A percentile compares a stretch with the other conserved stretches of the same genome.
Evolutionary conservation across 208 protist genomes (phyloP).

Genomic region (Histomonas meleagridis): DNA sequence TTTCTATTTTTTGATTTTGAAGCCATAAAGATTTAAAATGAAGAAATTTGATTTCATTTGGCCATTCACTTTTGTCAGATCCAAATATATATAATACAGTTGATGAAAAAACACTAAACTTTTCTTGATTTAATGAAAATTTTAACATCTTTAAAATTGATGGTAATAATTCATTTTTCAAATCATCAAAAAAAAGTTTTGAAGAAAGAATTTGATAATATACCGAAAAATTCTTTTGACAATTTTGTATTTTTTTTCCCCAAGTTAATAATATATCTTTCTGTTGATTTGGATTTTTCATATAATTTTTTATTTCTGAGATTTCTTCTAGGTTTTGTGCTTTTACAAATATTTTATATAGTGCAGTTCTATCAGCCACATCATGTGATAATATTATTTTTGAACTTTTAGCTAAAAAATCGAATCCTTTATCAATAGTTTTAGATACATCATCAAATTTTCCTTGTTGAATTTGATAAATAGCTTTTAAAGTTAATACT

Average conservation of each 20-base stretch:
- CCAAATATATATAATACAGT: background rate
- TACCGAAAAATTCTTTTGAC: background rate
- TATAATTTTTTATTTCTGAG: background rate
- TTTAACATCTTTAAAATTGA: conserved; percentile 28
- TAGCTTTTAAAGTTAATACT: background rate
- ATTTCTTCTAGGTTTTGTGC: conserved; percentile 13
- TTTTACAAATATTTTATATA: background rate
- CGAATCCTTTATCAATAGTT: background rate
- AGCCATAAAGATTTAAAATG: background rate
- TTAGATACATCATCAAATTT: background rate
- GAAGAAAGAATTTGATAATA: background rate
- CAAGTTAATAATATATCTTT: no score
- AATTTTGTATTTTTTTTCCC: background rate
- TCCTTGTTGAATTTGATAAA: background rate
- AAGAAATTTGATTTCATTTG: background rate
- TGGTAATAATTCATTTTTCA: no score
- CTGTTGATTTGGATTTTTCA: background rate
- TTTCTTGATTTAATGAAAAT: background rate
- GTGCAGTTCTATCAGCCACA: background rate
- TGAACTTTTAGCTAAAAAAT: background rate
- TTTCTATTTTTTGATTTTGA: no score
- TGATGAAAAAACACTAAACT: background rate
- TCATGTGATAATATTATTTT: background rate
- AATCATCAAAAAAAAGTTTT: no score
- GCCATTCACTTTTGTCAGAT: background rate